These are phyloP conservation scores for Aquilaria agallochum DNA, from an alignment of 441 rosid genomes.

Conservation along the genomic window DNA sequence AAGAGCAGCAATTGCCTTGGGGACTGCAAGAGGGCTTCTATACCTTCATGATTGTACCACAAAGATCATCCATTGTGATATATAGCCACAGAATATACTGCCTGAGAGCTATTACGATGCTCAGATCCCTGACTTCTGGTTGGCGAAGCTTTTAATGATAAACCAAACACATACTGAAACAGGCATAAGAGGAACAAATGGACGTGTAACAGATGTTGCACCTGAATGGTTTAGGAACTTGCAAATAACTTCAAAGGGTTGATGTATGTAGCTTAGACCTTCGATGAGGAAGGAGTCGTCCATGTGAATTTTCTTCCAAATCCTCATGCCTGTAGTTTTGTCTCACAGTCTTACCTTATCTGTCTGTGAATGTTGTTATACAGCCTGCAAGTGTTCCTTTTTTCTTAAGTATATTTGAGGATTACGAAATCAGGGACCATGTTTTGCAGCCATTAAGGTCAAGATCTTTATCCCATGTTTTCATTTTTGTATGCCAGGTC, in stretches of 20 bases:
- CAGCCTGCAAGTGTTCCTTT: too few relatives aligned
- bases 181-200: constrained; percentile 22
- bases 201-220: constrained; percentile 12
- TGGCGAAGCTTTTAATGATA: constrained; percentile 28
- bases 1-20: constrained; percentile 21
- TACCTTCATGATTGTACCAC: constrained; percentile 33
- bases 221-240: constrained; percentile 21
- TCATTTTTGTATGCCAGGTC: too few relatives aligned
- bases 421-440: too few relatives aligned
- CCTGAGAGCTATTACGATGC: constrained; percentile 21
- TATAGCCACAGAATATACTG: constrained; percentile 25
- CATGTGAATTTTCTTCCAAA: constrained; percentile 11
- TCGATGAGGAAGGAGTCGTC: constrained; percentile 13
- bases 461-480: too few relatives aligned
- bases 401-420: too few relatives aligned
- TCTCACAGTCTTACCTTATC: too few relatives aligned
- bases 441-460: too few relatives aligned
- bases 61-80: constrained; percentile 36
- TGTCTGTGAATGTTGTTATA: too few relatives aligned
- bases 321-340: constrained; percentile 3
- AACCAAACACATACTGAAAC: constrained; percentile 29
- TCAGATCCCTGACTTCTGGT: constrained; percentile 26
- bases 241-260: constrained; percentile 12
- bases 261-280: constrained; percentile 22
- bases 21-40: constrained; percentile 22